These are phyloP conservation scores for Fusarium metavorans DNA, from an alignment of 2,329 filamentous ascomycete species.

Conservation along the genomic window DNA sequence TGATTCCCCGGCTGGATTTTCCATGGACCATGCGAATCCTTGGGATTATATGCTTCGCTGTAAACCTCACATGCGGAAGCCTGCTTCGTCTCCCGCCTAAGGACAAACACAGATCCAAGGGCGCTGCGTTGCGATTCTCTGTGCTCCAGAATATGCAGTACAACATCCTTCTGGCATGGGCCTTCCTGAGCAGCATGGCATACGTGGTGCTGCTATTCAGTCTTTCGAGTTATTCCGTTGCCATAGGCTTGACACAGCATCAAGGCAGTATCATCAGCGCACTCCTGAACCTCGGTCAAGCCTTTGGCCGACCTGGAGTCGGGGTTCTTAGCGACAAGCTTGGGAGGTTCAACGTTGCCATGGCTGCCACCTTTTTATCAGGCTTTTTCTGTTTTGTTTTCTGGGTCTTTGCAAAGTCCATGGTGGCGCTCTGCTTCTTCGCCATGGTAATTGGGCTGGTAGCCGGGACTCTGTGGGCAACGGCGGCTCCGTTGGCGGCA, in stretches of 20 bases:
- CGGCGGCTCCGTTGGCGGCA: conserved; percentile 6
- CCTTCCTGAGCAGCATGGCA: background rate
- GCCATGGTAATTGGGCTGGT: conserved; percentile 68
- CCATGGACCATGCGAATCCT: conserved; percentile 68
- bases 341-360: conserved; percentile 73
- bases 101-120: too few relatives aligned
- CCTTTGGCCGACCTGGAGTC: conserved; percentile 68
- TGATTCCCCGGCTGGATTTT: conserved; percentile 66
- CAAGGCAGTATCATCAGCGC: conserved; percentile 72
- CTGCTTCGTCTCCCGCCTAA: background rate
- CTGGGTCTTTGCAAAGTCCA: conserved; percentile 71
- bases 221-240: background rate
- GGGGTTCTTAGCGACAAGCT: conserved; percentile 72
- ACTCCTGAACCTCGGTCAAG: conserved; percentile 72
- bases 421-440: conserved; percentile 70
- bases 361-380: conserved; percentile 55
- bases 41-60: conserved; percentile 61
- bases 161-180: background rate
- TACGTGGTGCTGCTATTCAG: background rate
- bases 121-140: background rate
- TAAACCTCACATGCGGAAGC: conserved; percentile 53
- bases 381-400: conserved; percentile 67
- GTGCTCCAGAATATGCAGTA: background rate
- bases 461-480: conserved; percentile 45
- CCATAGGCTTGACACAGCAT: conserved; percentile 62